A percentile compares a stretch with the other conserved stretches of the same genome.
Conservation (phyloP, 805 yeast species). For the Metschnikowia gelsemii region DNA sequence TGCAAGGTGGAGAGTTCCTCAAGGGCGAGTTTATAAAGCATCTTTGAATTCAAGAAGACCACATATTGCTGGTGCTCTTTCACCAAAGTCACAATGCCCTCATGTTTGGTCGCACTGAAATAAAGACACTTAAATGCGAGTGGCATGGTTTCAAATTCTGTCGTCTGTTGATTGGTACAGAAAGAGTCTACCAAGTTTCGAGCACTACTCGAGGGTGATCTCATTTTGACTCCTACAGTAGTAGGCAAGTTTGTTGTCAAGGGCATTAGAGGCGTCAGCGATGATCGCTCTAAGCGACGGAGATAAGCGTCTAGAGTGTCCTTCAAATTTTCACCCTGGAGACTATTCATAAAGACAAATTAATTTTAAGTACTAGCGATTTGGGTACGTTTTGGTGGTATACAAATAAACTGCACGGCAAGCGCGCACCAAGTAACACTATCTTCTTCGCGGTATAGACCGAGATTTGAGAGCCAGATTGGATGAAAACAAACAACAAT, state of each 20-base stretch:
- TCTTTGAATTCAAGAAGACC: constrained; percentile 12
- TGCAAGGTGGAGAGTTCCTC: constrained; percentile 16
- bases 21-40: constrained; percentile 10
- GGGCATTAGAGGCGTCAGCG: background rate
- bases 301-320: background rate
- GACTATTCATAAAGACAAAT: background rate
- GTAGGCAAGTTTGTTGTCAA: constrained; percentile 4
- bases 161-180: constrained; percentile 5
- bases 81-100: constrained; percentile 5
- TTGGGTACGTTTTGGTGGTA: constrained; percentile 2
- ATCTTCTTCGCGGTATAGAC: background rate
- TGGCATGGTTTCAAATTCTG: constrained; percentile 5
- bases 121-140: constrained; percentile 18
- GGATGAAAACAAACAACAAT: too few relatives aligned
- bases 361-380: background rate
- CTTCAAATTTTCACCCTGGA: background rate
- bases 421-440: background rate
- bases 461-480: background rate
- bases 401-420: constrained; percentile 17
- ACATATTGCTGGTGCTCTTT: constrained; percentile 17
- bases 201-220: constrained; percentile 5
- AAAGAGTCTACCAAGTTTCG: constrained; percentile 8
- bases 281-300: background rate
- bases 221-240: background rate
- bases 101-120: background rate